Percentiles rank a stretch among this genome's conserved stretches.
Conservation (phyloP, 805 yeast genomes). For the Wickerhamomyces ciferrii region DNA sequence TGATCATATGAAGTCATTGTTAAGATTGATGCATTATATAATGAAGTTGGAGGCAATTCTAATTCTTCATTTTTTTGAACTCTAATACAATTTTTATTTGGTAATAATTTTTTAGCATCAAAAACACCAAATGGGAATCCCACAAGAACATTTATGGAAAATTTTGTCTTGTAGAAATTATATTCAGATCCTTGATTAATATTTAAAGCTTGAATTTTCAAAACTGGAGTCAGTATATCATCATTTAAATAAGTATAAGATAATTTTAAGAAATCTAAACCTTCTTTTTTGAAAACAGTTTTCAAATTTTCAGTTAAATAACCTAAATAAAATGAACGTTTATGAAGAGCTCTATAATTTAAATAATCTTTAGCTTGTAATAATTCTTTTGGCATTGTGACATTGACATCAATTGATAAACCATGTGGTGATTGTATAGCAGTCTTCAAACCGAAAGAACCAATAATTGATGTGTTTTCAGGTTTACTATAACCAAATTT, state of each 20-base stretch:
- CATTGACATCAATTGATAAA: conserved; percentile 68
- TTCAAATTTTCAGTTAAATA: conserved; percentile 65
- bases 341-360: conserved; percentile 86
- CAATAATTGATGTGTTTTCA: conserved; percentile 70
- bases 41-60: conserved; percentile 70
- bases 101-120: conserved; percentile 69
- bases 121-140: conserved; percentile 71
- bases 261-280: conserved; percentile 42
- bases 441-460: conserved; percentile 85
- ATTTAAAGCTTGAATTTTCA: conserved; percentile 55
- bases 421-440: conserved; percentile 62
- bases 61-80: conserved; percentile 35
- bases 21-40: conserved; percentile 78
- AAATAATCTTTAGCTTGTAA: conserved; percentile 86
- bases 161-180: conserved; percentile 65
- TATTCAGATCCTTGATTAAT: conserved; percentile 37
- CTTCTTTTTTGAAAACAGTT: conserved; percentile 44
- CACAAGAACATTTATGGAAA: conserved; percentile 65
- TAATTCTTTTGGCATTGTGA: conserved; percentile 72
- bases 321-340: conserved; percentile 83
- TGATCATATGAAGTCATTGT: conserved; percentile 64
- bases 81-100: conserved; percentile 79
- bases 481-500: conserved; percentile 69
- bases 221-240: conserved; percentile 71
- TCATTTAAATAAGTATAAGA: conserved; percentile 71